Evolutionary conservation across 1,139 yeast genomes (phyloP), one percentile per base, ranked within the genome.

Genomic region (Sugiyamaella novakii): DNA sequence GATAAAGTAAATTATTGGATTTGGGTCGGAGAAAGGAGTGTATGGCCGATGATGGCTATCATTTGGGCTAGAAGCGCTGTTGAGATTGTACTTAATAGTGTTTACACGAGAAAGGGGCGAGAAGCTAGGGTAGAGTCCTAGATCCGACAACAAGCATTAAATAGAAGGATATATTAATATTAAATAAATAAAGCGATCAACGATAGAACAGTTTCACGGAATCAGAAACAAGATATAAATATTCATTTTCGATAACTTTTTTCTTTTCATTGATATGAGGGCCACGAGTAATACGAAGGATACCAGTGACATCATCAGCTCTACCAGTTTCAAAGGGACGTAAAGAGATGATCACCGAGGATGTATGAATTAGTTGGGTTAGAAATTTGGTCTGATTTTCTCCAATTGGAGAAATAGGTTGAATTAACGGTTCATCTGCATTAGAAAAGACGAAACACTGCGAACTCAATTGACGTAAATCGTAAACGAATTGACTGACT

Each of bases 1-100:
- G 79, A 82, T 51, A 89, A 87, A 63, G 84, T 89, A 25, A 87
- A 89, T 2, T 88, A 88, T 62, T 91, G 98, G 95, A 81, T 89
- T 2, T 71, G 78, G 47, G 89, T 91, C 28, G 99, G 99, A 3
- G 98, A 91, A 66, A 75, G 86, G 56, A 85, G 95, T 43, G 89
- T 91, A 0, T 92, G 98, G 98, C 96, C 96, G 0, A 79, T 87
- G 53, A 76, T 88, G 56, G 88, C 97, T 0, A 72, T 91, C 39
- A 73, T 94, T 37, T 84, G 91, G 81, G 86, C 96, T 0, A 73
- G 99, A 48, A 87, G 97, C 61, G 81, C 92, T 1, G 85, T 91
- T 51, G 99, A 92, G 69, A 87, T 86, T 70, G 86, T 91, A 27
- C 73, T 92, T 51, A 96, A 91, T 64, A 89, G 84, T 64, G 75